Percentiles rank a stretch among this genome's conserved stretches.
Evolutionary conservation across 1,284 basidiomycete genomes (phyloP).

Genomic region (Cutaneotrichosporon spelunceum): DNA sequence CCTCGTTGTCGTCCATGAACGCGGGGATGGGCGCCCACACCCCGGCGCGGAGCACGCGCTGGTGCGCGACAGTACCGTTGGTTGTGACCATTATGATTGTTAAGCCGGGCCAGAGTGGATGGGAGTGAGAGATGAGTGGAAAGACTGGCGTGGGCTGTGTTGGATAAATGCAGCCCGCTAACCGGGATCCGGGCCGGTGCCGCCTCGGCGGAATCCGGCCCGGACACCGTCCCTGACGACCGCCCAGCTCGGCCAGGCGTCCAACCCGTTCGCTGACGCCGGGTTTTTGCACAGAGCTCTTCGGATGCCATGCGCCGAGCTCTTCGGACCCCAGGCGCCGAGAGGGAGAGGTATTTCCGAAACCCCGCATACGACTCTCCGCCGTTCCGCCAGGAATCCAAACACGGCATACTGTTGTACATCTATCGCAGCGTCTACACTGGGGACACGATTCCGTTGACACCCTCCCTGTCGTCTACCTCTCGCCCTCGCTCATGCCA

Average conservation of each 20-base stretch:
- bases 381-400: too few relatives aligned
- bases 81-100: slow-evolving; percentile 18
- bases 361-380: too few relatives aligned
- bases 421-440: not conserved
- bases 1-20: slow-evolving; percentile 76
- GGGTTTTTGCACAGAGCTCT: too few relatives aligned
- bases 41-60: slow-evolving; percentile 66
- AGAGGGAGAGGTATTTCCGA: too few relatives aligned
- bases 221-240: too few relatives aligned
- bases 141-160: not conserved
- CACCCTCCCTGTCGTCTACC: not conserved
- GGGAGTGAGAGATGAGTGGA: not conserved
- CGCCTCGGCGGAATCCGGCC: not conserved
- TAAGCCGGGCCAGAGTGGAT: not conserved
- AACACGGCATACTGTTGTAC: not conserved
- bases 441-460: not conserved
- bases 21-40: slow-evolving; percentile 81
- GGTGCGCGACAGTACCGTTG: slow-evolving; percentile 30
- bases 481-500: slow-evolving; percentile 28
- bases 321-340: too few relatives aligned
- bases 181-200: slow-evolving; percentile 1
- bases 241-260: too few relatives aligned
- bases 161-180: not conserved
- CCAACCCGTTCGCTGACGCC: too few relatives aligned
- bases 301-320: too few relatives aligned